Evolutionary conservation across 2,329 filamentous ascomycete species (phyloP).

Genomic region (Fusarium mexicanum): DNA sequence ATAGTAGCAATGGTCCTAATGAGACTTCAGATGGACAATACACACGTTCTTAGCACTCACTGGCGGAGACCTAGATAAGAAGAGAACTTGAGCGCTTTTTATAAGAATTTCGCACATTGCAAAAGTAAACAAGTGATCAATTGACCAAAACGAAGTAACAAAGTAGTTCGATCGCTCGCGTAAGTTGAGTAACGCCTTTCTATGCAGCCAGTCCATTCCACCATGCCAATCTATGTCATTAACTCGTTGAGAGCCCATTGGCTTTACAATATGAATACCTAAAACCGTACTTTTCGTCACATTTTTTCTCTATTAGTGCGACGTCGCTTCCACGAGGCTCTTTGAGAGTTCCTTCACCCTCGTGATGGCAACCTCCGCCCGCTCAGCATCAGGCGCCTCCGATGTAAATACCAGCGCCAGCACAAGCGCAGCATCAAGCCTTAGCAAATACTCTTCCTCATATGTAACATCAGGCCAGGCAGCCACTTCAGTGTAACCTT

Average conservation of each 20-base stretch:
- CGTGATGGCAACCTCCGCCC: background rate
- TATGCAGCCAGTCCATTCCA: background rate
- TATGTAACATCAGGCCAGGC: accelerated
- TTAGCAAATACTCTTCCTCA: background rate
- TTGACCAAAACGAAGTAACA: background rate
- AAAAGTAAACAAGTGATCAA: accelerated
- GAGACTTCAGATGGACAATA: background rate
- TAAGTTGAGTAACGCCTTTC: background rate
- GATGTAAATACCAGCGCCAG: conserved; percentile 1
- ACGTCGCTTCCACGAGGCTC: background rate
- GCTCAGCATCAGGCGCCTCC: background rate
- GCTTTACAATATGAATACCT: too few relatives aligned
- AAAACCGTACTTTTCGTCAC: too few relatives aligned
- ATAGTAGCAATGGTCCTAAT: too few relatives aligned
- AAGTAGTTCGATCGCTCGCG: background rate
- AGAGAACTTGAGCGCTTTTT: accelerated
- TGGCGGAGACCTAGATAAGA: accelerated
- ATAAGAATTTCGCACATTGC: accelerated
- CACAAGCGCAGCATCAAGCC: conserved; percentile 14
- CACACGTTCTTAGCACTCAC: background rate
- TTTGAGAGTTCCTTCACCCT: background rate
- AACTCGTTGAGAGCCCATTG: background rate
- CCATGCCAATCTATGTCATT: background rate
- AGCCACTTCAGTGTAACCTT: accelerated
- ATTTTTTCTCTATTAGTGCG: background rate